These are phyloP conservation scores for Linnemannia elongata DNA, from an alignment of 192 early-diverging fungal genomes.

Conservation along the genomic window DNA sequence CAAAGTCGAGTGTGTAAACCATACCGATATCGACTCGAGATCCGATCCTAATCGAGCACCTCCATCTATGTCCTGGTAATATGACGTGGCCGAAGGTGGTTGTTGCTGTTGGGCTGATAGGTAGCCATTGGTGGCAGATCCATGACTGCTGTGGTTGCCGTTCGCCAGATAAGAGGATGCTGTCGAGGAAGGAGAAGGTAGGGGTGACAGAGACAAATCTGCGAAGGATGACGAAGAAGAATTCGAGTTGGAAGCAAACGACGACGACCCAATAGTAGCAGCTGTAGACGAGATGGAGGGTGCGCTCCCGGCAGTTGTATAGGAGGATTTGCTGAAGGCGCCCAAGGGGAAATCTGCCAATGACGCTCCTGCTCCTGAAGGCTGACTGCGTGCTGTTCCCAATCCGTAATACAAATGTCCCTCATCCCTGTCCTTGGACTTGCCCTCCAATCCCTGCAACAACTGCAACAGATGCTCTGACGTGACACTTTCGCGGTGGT, in stretches of 20 bases:
- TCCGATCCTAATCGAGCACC: neutral
- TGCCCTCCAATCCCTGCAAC: constrained; percentile 24
- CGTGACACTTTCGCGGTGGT: constrained; percentile 25
- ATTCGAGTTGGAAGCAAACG: constrained; percentile 15
- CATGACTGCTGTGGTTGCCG: neutral
- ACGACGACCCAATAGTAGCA: constrained; percentile 12
- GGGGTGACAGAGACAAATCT: neutral
- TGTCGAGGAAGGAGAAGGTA: neutral
- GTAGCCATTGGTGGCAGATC: neutral
- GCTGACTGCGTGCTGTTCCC: neutral
- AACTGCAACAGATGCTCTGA: constrained; percentile 18
- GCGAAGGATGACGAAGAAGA: constrained; percentile 5
- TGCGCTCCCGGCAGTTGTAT: neutral
- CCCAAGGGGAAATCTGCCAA: constrained; percentile 40
- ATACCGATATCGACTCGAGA: constrained; percentile 36
- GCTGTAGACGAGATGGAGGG: constrained; percentile 30
- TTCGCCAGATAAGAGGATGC: neutral
- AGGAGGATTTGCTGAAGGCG: constrained; percentile 10
- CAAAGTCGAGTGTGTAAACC: constrained; percentile 47
- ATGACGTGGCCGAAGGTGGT: neutral
- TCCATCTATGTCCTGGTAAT: neutral
- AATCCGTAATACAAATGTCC: neutral
- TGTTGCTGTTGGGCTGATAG: neutral
- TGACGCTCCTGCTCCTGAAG: neutral
- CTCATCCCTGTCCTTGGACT: neutral